Evolutionary conservation across 768 basidiomycete species (phyloP), one percentile per base, ranked within the genome.

Genomic region (Termitomyces eurrhizus): DNA sequence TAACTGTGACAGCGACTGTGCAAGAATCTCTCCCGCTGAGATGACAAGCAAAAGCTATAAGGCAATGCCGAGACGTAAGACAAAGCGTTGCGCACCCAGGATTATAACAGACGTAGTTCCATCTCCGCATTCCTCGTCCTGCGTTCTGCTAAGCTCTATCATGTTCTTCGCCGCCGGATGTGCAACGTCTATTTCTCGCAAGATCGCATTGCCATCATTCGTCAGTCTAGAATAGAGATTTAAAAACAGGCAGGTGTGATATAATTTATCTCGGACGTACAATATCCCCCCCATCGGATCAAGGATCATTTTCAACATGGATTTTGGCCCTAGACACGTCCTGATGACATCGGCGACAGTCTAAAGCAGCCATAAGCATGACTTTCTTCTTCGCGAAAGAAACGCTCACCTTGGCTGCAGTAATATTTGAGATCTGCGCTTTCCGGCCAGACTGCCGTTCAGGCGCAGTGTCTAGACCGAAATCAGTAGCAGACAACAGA

Each of bases 121-220:
- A 74, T 98, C 97, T 51, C 96, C 97, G 65, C 97, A 97, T 70
- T 98, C 97, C 76, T 98, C 97, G 67, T 98, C 97, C 73, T 98
- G 97, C 1, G 97, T 98, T 71, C 97, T 78, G 67, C 93, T 93
- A 12, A 98, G 86, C 76, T 99, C 97, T 64, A 99, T 97, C 96
- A 99, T 98, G 66, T 95, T 97, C 79, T 98, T 99, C 29, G 97
- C 96, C 32, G 97, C 97, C 3, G 96, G 97, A 68, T 99, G 97
- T 2, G 95, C 95, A 35, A 99, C 97, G 66, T 99, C 97, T 66
- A 98, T 99, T 74, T 99, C 97, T 56, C 97, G 89, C 44, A 98
- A 79, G 64, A 99, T 98, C 2, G 97, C 95, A 68, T 99, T 98
- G n/a, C 97, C 96, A 69, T 99, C 96, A 73, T 98, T 98, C 2